Evolutionary conservation across 139 green algal species (phyloP), one percentile per base, ranked within the genome.

Genomic region (Parachlorella kessleri): DNA sequence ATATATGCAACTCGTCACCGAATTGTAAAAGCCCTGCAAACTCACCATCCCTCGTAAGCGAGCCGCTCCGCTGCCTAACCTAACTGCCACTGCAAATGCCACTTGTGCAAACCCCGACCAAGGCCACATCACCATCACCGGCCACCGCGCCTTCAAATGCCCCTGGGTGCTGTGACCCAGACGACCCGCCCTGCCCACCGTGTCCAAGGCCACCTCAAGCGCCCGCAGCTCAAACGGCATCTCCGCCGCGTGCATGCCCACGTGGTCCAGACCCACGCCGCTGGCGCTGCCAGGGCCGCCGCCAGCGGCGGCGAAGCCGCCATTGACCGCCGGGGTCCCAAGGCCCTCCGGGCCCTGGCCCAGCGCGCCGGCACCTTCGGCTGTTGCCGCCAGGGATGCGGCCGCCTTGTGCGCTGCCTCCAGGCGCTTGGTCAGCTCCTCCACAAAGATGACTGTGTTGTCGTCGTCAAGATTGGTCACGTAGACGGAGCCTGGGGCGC

Each of bases 221-320:
- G 84, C 86, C 23, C 90, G 64, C 71, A 94, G 72, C 84, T 94
- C 90, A 74, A 89, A 94, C 10, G 90, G 89, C 64, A 87, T 66
- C 75, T 81, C 66, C 66, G 74, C 75, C 38, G 66, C 38, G 28
- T 66, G 55, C 3, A 48, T 66, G 3, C 32, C 36, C 64, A 81
- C 67, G 66, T 21, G 40, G 66, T 7, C 35, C 26, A 81, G 66
- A 6, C 39, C 18, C 5, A 64, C 40, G 69, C 10, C 38, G 6
- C 8, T 6, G 26, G 33, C 28, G 28, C 40, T 65, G 40, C 35
- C 9, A 6, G 24, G 33, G 10, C 36, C 36, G 18, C n/a, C 33
- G 6, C n/a, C 8, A 6, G 66, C 32, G 32, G 26, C 32, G 5
- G 28, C 28, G 8, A 21, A 28, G 66, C 66, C 28, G 66, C 66